Evolutionary conservation across 148 eudicot species (phyloP), one percentile per base, ranked within the genome.

Genomic region (Simmondsia chinensis): DNA sequence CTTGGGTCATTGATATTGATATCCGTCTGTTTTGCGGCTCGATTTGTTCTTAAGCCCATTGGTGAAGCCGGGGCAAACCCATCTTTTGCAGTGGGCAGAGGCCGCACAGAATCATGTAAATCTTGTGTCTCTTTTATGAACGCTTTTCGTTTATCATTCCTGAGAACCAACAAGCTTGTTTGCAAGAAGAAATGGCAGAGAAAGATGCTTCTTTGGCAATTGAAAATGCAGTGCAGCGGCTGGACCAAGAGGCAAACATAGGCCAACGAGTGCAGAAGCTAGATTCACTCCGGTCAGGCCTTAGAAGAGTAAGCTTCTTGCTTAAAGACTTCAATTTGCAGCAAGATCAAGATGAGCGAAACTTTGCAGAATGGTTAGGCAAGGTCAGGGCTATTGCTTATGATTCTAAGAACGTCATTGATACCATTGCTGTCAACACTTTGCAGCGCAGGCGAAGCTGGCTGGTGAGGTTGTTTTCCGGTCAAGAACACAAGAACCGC

Each of bases 141-240:
- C n/a, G n/a, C n/a, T n/a, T n/a, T n/a, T n/a, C n/a, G n/a, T n/a
- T n/a, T n/a, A n/a, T n/a, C n/a, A n/a, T n/a, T n/a, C n/a, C n/a
- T n/a, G n/a, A n/a, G n/a, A n/a, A n/a, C n/a, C n/a, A n/a, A n/a
- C n/a, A n/a, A n/a, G n/a, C n/a, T n/a, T n/a, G n/a, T n/a, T n/a
- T n/a, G n/a, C n/a, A n/a, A n/a, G n/a, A n/a, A 38, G 27, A 7
- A 12, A 61, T 61, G 66, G 60, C 66, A 27, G 49, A 54, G 12
- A 39, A 18, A 27, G 66, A 54, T 41, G 48, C 66, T 18, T 29
- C 29, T 12, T 47, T 54, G 28, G 66, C 66, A 0, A 18, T 61
- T 11, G 48, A 54, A 48, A 61, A 54, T 39, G 48, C 54, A 9
- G 17, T 30, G 5, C 28, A 61, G 17, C 50, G 31, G 66, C 28